These are phyloP conservation scores for Coprinellus aureogranulatus DNA, from an alignment of 768 basidiomycete genomes.

Conservation along the genomic window DNA sequence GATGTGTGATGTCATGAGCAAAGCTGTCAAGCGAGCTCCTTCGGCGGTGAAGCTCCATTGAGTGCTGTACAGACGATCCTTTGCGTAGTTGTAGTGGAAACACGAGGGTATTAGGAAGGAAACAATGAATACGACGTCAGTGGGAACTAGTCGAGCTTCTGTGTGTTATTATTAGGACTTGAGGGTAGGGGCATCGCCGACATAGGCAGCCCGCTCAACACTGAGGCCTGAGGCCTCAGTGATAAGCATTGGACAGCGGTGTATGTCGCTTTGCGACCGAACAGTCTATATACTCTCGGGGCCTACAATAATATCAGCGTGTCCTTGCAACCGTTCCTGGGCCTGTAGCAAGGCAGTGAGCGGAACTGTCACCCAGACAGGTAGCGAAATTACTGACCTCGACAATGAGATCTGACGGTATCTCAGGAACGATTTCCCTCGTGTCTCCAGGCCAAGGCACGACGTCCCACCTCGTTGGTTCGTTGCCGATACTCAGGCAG, in stretches of 20 bases:
- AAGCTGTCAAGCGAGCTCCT: not conserved
- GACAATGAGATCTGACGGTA: slow-evolving; percentile 56
- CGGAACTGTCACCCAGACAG: not conserved
- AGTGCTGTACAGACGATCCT: too few relatives aligned
- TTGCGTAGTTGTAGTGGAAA: too few relatives aligned
- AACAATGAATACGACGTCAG: too few relatives aligned
- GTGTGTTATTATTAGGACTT: too few relatives aligned
- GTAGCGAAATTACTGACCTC: slow-evolving; percentile 38
- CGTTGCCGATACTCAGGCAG: slow-evolving; percentile 72
- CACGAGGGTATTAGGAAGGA: too few relatives aligned
- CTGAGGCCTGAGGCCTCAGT: too few relatives aligned
- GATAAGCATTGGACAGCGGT: not conserved
- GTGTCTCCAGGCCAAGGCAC: slow-evolving; percentile 53
- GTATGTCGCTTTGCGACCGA: not conserved
- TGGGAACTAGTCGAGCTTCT: too few relatives aligned
- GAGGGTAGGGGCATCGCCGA: too few relatives aligned
- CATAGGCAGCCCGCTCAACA: too few relatives aligned
- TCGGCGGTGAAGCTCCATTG: too few relatives aligned
- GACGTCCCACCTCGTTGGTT: slow-evolving; percentile 72
- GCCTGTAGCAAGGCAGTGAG: slow-evolving; percentile 2
- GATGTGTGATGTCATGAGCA: not conserved
- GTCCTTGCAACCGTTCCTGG: not conserved
- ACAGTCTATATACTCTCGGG: slow-evolving; percentile 7
- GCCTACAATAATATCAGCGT: slow-evolving; percentile 3
- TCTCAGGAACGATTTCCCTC: slow-evolving; percentile 58